These are phyloP conservation scores for Hemileccinum rubropunctum DNA, from an alignment of 768 basidiomycete genomes.

Conservation along the genomic window DNA sequence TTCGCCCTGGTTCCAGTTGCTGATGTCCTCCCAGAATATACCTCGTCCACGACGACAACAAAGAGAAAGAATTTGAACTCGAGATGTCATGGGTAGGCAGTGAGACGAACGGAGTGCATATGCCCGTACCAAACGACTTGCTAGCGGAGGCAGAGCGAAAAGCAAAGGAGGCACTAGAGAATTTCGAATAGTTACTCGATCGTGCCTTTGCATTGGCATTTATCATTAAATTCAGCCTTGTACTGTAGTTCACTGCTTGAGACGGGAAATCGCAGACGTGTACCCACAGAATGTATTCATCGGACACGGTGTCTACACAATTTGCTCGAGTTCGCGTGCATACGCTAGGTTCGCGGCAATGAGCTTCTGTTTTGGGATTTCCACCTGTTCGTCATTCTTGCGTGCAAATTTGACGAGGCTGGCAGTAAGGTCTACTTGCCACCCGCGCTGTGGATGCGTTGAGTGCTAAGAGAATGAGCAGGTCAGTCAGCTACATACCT, in stretches of 20 bases:
- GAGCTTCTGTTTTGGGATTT: constrained; percentile 83
- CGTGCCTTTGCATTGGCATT: constrained; percentile 9
- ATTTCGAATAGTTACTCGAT: constrained; percentile 42
- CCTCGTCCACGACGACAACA: constrained; percentile 94
- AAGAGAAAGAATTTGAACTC: constrained; percentile 97
- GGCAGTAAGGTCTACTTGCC: constrained; percentile 74
- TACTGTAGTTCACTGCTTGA: constrained; percentile 1
- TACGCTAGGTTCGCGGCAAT: constrained; percentile 76
- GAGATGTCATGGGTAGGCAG: constrained; percentile 96
- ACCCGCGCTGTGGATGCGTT: constrained; percentile 57
- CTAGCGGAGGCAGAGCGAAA: constrained; percentile 81
- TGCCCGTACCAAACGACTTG: constrained; percentile 82
- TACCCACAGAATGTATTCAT: background rate
- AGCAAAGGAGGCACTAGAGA: constrained; percentile 84
- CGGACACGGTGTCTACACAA: constrained; percentile 54
- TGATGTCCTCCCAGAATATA: constrained; percentile 67
- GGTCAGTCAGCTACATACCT: constrained; percentile 45
- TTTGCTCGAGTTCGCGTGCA: constrained; percentile 87
- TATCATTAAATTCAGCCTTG: constrained; percentile 6
- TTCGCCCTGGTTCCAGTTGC: background rate
- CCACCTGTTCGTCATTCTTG: constrained; percentile 77
- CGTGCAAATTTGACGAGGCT: constrained; percentile 74
- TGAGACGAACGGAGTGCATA: constrained; percentile 77
- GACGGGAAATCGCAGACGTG: background rate
- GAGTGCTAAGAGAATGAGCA: background rate